Conservation (phyloP, 2,329 filamentous ascomycete species). For the Aspergillus brunneoviolaceus region DNA sequence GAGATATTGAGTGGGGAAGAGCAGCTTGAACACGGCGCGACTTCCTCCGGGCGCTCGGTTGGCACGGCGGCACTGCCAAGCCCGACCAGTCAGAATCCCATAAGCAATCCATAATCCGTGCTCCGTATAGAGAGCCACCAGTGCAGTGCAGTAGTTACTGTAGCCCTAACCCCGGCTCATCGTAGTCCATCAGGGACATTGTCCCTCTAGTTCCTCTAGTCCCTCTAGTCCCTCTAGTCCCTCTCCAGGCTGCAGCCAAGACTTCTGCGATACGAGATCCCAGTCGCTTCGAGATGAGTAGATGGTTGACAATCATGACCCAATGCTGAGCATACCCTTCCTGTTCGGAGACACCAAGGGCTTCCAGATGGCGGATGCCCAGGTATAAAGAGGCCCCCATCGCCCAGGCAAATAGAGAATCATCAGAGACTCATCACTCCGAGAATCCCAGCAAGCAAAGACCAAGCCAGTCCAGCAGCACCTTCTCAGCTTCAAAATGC, state of each 20-base stretch:
- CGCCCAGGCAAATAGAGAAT: background rate
- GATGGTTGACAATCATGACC: background rate
- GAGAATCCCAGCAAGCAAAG: background rate
- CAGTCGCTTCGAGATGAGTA: background rate
- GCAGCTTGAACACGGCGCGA: too few species aligned
- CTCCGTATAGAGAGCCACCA: too few species aligned
- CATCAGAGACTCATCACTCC: background rate
- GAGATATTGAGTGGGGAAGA: too few species aligned
- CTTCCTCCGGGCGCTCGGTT: background rate
- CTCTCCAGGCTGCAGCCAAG: background rate
- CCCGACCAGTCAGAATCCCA: background rate
- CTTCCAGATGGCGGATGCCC: background rate
- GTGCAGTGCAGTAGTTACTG: too few species aligned
- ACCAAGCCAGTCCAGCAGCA: slow-evolving; percentile 5
- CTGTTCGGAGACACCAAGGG: background rate
- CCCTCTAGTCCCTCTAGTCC: background rate
- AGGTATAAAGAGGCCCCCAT: background rate
- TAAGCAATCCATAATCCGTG: background rate
- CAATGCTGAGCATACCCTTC: background rate
- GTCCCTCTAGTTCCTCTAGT: background rate
- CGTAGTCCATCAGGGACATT: too few species aligned
- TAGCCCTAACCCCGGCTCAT: background rate
- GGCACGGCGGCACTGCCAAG: background rate
- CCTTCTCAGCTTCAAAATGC: slow-evolving; percentile 27
- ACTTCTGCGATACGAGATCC: background rate